Conservation (phyloP, 257 asterid genomes). For the Solanum pimpinellifolium region DNA sequence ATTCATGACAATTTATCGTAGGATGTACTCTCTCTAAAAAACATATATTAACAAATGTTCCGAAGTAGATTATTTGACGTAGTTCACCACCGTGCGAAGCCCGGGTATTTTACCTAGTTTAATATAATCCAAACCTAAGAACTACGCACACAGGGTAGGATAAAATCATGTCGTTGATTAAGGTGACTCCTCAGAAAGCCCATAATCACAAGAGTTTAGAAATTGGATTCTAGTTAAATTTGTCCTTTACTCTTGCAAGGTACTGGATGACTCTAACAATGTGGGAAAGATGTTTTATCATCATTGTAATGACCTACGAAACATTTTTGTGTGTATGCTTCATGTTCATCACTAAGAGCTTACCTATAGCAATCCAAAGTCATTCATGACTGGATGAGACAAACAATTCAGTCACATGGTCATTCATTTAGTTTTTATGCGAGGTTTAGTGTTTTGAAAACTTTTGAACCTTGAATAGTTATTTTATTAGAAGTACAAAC, state of each 20-base stretch:
- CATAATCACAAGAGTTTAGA: background rate
- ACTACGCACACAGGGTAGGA: background rate
- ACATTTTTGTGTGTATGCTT: background rate
- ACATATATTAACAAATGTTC: no score
- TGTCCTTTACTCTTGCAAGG: background rate
- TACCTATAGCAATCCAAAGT: background rate
- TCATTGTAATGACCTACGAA: background rate
- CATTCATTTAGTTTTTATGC: background rate
- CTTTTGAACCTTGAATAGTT: background rate
- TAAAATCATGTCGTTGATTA: background rate
- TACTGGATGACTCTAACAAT: background rate
- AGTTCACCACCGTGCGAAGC: no score
- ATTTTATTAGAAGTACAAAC: background rate
- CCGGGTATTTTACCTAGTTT: no score
- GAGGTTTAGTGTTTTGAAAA: background rate
- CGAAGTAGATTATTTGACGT: no score
- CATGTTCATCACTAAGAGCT: background rate
- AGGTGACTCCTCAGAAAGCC: background rate
- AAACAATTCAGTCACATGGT: background rate
- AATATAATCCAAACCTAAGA: background rate
- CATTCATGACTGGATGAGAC: background rate
- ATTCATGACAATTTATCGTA: no score
- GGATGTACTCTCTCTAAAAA: no score
- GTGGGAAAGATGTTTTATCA: background rate
- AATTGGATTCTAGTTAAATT: background rate